Conservation (phyloP, 2,329 filamentous ascomycete species). For the Delphinella strobiligena region DNA sequence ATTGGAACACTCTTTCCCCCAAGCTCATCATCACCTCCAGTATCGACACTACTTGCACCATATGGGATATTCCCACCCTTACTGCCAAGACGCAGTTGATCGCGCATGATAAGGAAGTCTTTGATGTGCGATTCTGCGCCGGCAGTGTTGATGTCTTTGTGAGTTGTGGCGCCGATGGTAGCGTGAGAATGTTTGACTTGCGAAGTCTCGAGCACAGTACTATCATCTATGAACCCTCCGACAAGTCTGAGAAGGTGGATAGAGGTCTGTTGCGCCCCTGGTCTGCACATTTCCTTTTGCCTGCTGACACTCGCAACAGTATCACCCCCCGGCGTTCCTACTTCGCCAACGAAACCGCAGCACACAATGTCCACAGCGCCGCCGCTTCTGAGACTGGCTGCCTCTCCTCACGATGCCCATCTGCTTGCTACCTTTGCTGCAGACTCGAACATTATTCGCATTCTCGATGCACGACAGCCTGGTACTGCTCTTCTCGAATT, state of each 20-base stretch:
- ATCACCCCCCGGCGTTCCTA: conserved; percentile 36
- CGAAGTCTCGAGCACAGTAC: conserved; percentile 94
- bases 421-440: conserved; percentile 94
- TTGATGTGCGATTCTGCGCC: conserved; percentile 94
- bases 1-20: conserved; percentile 96
- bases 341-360: conserved; percentile 57
- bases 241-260: conserved; percentile 52
- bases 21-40: conserved; percentile 97
- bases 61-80: conserved; percentile 96
- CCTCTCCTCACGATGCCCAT: conserved; percentile 90
- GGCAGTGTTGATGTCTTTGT: conserved; percentile 98
- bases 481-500: conserved; percentile 91
- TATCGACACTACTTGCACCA: conserved; percentile 97
- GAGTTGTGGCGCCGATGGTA: conserved; percentile 92
- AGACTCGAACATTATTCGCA: conserved; percentile 83
- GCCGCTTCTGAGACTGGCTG: conserved; percentile 68
- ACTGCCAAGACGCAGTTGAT: conserved; percentile 98
- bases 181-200: conserved; percentile 96
- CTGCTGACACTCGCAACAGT: conserved; percentile 15
- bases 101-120: conserved; percentile 97
- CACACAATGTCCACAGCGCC: conserved; percentile 55
- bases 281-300: background rate
- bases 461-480: conserved; percentile 90
- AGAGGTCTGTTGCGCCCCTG: conserved; percentile 24
- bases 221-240: conserved; percentile 95